Conservation (phyloP, 139 green algal species). For the Yamagishiella unicocca region DNA sequence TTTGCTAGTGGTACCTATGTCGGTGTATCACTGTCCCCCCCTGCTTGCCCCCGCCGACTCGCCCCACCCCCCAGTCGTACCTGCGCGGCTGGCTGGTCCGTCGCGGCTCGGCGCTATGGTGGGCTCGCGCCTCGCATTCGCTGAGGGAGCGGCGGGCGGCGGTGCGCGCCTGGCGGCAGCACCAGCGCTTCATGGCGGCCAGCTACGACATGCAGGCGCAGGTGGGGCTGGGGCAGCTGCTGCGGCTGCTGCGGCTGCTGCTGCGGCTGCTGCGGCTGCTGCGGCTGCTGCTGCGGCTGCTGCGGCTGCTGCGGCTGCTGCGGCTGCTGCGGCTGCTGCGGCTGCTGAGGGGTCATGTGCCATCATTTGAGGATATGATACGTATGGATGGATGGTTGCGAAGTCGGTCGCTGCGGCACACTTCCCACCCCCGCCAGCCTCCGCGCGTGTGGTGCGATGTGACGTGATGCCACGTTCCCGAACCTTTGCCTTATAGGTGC, state of each 20-base stretch:
- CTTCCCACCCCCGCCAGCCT: neutral
- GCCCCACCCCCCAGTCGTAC: neutral
- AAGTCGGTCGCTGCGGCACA: too few relatives aligned
- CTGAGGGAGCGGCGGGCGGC: slow-evolving; percentile 25
- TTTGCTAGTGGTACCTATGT: too few relatives aligned
- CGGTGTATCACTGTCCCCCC: neutral
- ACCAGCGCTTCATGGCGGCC: slow-evolving; percentile 28
- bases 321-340: too few relatives aligned
- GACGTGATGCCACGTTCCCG: too few relatives aligned
- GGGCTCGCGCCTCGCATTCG: neutral
- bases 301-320: too few relatives aligned
- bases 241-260: too few relatives aligned
- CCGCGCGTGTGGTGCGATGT: neutral
- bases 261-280: too few relatives aligned
- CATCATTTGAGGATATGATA: too few relatives aligned
- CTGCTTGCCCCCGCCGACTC: neutral
- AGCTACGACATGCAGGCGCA: slow-evolving; percentile 46
- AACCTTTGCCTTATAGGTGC: too few relatives aligned
- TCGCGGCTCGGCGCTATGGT: slow-evolving; percentile 38
- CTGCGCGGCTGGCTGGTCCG: slow-evolving; percentile 44
- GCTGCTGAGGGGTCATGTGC: too few relatives aligned
- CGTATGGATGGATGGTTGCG: too few relatives aligned
- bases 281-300: too few relatives aligned
- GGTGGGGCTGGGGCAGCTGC: neutral
- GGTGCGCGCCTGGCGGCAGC: slow-evolving; percentile 11